Evolutionary conservation across 371 early-diverging fungal species (phyloP).

Genomic region (Mucor circinelloides): DNA sequence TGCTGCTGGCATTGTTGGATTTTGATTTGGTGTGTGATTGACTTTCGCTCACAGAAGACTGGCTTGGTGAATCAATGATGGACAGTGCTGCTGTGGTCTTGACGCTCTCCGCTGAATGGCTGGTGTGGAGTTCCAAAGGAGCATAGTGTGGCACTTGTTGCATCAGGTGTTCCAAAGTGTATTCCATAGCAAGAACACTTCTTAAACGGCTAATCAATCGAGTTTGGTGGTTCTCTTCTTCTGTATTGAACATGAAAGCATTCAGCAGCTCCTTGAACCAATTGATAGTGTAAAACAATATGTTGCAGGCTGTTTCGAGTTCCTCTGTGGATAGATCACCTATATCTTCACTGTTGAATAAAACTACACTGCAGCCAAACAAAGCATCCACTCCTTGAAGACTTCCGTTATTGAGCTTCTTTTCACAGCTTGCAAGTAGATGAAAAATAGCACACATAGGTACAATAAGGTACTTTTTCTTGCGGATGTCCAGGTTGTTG

Average conservation of each 20-base stretch:
- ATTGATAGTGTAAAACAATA: slow-evolving; percentile 60
- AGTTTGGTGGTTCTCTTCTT: slow-evolving; percentile 35
- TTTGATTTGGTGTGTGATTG: not conserved
- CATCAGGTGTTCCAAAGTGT: slow-evolving; percentile 40
- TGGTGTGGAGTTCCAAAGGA: slow-evolving; percentile 42
- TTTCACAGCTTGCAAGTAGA: slow-evolving; percentile 75
- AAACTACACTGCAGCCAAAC: slow-evolving; percentile 66
- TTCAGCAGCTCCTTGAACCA: slow-evolving; percentile 76
- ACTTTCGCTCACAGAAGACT: not conserved
- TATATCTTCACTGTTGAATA: slow-evolving; percentile 39
- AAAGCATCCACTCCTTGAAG: slow-evolving; percentile 75
- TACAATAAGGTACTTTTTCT: slow-evolving; percentile 42
- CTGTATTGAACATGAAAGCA: slow-evolving; percentile 57
- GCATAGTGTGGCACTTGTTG: slow-evolving; percentile 38
- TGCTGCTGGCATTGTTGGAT: not conserved
- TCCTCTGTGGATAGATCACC: slow-evolving; percentile 26
- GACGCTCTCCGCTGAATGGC: not conserved
- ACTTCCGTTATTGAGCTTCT: slow-evolving; percentile 53
- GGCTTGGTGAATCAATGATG: not conserved
- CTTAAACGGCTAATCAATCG: slow-evolving; percentile 31
- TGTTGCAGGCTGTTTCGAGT: slow-evolving; percentile 44
- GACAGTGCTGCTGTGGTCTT: not conserved
- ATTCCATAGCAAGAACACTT: slow-evolving; percentile 46
- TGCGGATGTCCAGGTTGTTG: slow-evolving; percentile 23
- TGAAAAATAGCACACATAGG: slow-evolving; percentile 74